A percentile compares a stretch with the other conserved stretches of the same genome.
Evolutionary conservation across 495 filamentous ascomycete species (phyloP).

Genomic region (Talaromyces borbonicus): DNA sequence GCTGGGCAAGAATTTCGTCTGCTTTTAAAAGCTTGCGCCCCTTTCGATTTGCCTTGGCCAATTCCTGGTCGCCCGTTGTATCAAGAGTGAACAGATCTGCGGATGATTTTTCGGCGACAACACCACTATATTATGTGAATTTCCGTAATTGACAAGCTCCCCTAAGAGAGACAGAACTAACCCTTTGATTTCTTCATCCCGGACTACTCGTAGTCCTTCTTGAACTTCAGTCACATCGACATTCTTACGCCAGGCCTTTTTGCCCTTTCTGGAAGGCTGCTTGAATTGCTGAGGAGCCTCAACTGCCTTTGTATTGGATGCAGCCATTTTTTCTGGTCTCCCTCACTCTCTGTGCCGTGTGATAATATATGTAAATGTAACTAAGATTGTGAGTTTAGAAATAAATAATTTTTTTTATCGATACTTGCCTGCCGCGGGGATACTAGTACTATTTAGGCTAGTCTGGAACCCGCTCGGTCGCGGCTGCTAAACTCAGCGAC

Average conservation of each 20-base stretch:
- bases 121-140: constrained; percentile 52
- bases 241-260: constrained; percentile 98
- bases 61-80: constrained; percentile 50
- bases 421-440: constrained; percentile 6
- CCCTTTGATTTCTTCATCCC: constrained; percentile 85
- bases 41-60: constrained; percentile 54
- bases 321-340: not conserved
- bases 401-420: constrained; percentile 6
- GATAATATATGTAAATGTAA: too few relatives aligned
- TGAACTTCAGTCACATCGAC: constrained; percentile 82
- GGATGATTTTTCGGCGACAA: constrained; percentile 68
- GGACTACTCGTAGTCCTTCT: constrained; percentile 69
- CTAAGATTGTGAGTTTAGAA: not conserved
- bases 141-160: constrained; percentile 6
- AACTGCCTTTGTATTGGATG: constrained; percentile 27
- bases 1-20: constrained; percentile 80
- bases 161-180: too few relatives aligned
- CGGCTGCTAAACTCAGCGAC: not conserved
- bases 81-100: constrained; percentile 79
- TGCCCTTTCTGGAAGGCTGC: constrained; percentile 91
- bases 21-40: constrained; percentile 66
- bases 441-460: not conserved
- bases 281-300: constrained; percentile 51
- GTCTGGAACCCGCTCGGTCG: not conserved
- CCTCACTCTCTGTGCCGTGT: not conserved